Percentiles rank a stretch among this genome's conserved stretches.
These are phyloP conservation scores for Termitomyces sp. DNA, from an alignment of 768 basidiomycete genomes.

Conservation along the genomic window DNA sequence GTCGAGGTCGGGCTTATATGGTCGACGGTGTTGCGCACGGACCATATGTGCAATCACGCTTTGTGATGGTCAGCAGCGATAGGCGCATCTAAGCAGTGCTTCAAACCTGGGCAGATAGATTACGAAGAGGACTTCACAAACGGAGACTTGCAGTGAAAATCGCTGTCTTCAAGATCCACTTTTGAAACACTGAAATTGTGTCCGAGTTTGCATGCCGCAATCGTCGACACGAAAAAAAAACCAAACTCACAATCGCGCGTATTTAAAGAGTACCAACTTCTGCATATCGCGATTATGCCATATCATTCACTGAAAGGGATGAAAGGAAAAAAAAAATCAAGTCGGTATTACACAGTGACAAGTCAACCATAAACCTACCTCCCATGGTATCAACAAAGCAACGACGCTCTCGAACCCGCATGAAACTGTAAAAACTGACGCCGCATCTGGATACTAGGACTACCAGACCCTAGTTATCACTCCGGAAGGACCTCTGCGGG, in stretches of 20 bases:
- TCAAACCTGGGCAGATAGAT: too few species aligned
- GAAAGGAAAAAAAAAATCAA: not conserved
- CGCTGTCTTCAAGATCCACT: too few species aligned
- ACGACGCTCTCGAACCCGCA: not conserved
- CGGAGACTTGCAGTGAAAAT: too few species aligned
- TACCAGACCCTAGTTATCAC: not conserved
- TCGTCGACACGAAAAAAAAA: not conserved
- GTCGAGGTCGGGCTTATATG: not conserved
- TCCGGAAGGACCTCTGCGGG: not conserved
- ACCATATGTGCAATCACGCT: not conserved
- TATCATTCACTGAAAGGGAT: not conserved
- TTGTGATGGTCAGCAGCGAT: not conserved
- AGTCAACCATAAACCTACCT: not conserved
- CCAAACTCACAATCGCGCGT: not conserved
- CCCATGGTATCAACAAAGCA: not conserved
- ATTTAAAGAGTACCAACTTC: not conserved
- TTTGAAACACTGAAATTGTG: too few species aligned
- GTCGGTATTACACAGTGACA: too few species aligned
- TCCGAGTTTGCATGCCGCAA: not conserved
- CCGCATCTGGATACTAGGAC: not conserved
- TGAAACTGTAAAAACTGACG: not conserved
- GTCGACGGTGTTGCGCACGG: not conserved
- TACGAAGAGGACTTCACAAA: too few species aligned
- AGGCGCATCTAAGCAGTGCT: not conserved
- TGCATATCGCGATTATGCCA: not conserved